phyloP scores from a whole-genome alignment of 495 filamentous ascomycete species.

The Thermothielavioides terrestris region DNA sequence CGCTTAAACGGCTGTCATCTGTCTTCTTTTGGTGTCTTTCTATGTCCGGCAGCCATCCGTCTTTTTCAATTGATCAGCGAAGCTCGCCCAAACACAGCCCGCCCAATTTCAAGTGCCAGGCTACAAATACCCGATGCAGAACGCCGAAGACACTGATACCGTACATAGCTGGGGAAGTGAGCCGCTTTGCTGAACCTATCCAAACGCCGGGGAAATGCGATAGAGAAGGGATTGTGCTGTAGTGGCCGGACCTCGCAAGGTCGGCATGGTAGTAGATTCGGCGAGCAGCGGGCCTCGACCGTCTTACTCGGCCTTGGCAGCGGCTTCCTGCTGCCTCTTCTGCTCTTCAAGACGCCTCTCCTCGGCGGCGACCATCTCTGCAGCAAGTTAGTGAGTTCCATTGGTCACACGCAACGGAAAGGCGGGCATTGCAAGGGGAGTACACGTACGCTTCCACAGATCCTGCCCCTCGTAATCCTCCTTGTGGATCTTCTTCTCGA shows the following conservation, averaged over 20 bases:
- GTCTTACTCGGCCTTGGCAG: not conserved
- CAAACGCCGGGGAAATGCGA: conserved; percentile 2
- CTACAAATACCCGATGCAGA: not conserved
- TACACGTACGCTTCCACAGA: conserved; percentile 67
- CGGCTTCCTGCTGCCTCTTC: conserved; percentile 35
- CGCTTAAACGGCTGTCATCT: too few relatives aligned
- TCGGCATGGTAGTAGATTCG: not conserved
- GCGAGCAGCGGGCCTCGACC: conserved; percentile 6
- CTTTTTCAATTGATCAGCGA: not conserved
- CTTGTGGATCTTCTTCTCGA: conserved; percentile 62
- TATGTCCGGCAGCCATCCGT: too few relatives aligned
- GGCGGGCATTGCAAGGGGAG: too few relatives aligned
- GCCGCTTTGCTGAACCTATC: not conserved
- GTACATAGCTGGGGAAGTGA: not conserved
- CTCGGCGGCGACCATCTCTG: conserved; percentile 71
- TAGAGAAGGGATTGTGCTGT: not conserved
- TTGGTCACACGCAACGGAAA: too few relatives aligned
- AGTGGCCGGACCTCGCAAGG: not conserved
- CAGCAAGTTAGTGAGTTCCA: conserved; percentile 15
- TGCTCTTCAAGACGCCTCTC: conserved; percentile 55
- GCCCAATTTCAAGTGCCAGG: not conserved
- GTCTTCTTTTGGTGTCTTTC: too few relatives aligned
- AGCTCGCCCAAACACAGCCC: not conserved
- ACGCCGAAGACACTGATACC: not conserved
- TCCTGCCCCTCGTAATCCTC: conserved; percentile 72